Percentiles rank a stretch among this genome's conserved stretches.
These are phyloP conservation scores for Ceratocystis diversiconidia DNA, from an alignment of 2,329 filamentous ascomycete species.

Conservation along the genomic window DNA sequence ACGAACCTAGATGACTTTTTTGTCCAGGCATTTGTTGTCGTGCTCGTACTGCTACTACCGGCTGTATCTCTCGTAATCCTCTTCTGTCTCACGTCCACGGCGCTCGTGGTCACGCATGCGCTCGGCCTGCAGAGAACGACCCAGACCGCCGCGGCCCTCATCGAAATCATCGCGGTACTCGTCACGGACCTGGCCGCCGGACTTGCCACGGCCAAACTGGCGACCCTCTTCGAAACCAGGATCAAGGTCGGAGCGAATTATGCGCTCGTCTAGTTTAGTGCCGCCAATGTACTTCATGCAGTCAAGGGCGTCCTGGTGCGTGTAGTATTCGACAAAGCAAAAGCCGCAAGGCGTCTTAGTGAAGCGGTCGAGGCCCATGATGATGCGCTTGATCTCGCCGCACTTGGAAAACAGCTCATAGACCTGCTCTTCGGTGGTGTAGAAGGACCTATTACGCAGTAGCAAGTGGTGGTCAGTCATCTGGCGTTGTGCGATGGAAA, in stretches of 20 bases:
- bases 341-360: constrained; percentile 97
- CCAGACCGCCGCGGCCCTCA: constrained; percentile 80
- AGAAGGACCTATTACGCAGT: constrained; percentile 56
- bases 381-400: constrained; percentile 92
- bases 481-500: not conserved
- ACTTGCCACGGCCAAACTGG: constrained; percentile 91
- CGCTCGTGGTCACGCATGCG: constrained; percentile 27
- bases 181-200: constrained; percentile 89
- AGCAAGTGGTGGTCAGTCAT: constrained; percentile 11
- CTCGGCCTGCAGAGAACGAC: constrained; percentile 55
- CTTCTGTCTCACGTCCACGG: constrained; percentile 23
- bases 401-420: constrained; percentile 94
- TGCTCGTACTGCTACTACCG: not conserved
- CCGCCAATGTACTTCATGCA: constrained; percentile 98
- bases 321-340: constrained; percentile 99
- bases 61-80: constrained; percentile 26
- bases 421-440: constrained; percentile 97
- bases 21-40: not conserved
- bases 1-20: not conserved
- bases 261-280: constrained; percentile 92
- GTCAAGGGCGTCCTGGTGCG: constrained; percentile 88
- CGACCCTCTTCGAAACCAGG: constrained; percentile 91
- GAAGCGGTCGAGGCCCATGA: constrained; percentile 96
- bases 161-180: constrained; percentile 97
- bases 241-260: constrained; percentile 90